Conservation (phyloP, 495 filamentous ascomycete genomes). For the Thermochaetoides thermophila region DNA sequence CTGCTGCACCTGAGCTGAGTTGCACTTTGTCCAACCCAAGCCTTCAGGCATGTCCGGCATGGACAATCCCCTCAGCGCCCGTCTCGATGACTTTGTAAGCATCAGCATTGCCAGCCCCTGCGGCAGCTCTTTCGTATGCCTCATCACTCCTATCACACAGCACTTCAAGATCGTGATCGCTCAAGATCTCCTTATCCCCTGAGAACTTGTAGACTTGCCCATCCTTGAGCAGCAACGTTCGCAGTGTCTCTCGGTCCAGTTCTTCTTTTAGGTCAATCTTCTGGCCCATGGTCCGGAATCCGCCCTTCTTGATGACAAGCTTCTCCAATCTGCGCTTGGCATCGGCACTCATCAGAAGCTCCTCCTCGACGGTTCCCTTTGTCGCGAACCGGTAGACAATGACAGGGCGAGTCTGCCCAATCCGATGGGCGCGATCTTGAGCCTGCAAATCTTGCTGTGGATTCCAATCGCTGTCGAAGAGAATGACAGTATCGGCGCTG, state of each 20-base stretch:
- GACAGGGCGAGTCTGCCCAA: constrained; percentile 83
- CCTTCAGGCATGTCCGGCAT: constrained; percentile 11
- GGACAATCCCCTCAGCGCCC: constrained; percentile 26
- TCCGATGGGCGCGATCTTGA: constrained; percentile 86
- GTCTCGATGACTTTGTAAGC: constrained; percentile 61
- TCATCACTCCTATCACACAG: constrained; percentile 67
- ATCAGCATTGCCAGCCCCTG: constrained; percentile 45
- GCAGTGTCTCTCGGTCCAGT: constrained; percentile 43
- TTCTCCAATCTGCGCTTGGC: constrained; percentile 90
- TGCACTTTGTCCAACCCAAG: background rate
- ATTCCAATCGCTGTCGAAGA: constrained; percentile 97
- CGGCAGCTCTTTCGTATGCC: constrained; percentile 69
- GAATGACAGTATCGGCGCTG: constrained; percentile 88
- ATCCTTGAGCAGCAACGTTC: constrained; percentile 44
- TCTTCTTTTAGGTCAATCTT: constrained; percentile 35
- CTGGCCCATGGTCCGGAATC: constrained; percentile 49
- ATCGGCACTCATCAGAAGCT: constrained; percentile 74
- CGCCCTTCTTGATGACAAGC: constrained; percentile 86
- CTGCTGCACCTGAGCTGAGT: no score
- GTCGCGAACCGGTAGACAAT: constrained; percentile 93
- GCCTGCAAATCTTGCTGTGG: constrained; percentile 95
- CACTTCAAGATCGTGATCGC: constrained; percentile 59
- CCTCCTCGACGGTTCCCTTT: constrained; percentile 83
- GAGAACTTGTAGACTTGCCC: constrained; percentile 48
- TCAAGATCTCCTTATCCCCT: constrained; percentile 48